Conservation (phyloP, 805 yeast genomes). For the Cyberlindnera mississippiensis region DNA sequence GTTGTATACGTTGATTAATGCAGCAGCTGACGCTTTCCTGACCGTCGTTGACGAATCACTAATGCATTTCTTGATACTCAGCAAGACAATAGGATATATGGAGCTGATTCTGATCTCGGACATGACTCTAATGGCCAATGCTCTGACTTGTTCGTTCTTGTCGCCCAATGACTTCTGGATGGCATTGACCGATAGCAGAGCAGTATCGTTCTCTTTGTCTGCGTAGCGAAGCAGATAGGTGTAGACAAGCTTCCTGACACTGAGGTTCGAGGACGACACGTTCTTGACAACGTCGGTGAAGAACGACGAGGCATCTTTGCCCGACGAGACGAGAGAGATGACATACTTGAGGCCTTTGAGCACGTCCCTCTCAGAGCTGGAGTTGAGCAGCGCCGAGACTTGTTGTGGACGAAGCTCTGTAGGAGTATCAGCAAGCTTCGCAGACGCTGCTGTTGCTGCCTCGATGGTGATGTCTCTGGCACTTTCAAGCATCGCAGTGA, state of each 20-base stretch:
- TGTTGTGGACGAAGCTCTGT: conserved; percentile 57
- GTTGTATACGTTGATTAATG: conserved; percentile 56
- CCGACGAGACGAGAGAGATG: conserved; percentile 40
- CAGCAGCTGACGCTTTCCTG: conserved; percentile 73
- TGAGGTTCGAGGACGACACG: conserved; percentile 61
- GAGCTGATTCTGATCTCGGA: conserved; percentile 82
- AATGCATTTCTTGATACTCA: conserved; percentile 65
- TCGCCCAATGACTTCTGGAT: conserved; percentile 81
- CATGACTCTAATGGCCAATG: conserved; percentile 72
- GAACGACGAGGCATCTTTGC: conserved; percentile 35
- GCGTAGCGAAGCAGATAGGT: conserved; percentile 72
- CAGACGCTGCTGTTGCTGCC: conserved; percentile 77
- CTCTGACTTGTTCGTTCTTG: conserved; percentile 60
- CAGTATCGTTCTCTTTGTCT: conserved; percentile 82
- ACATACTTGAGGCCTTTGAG: conserved; percentile 58
- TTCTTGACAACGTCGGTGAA: conserved; percentile 91
- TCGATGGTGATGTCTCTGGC: conserved; percentile 77
- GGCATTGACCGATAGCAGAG: conserved; percentile 84
- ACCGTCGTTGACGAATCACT: conserved; percentile 76
- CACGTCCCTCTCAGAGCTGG: conserved; percentile 63
- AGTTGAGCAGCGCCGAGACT: conserved; percentile 59
- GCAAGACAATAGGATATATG: conserved; percentile 70
- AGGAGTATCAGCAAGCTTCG: conserved; percentile 60
- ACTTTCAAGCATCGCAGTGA: conserved; percentile 72
- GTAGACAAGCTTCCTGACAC: conserved; percentile 72